These are phyloP conservation scores for Grigorovia transvaalensis DNA, from an alignment of 805 yeast genomes.

Conservation along the genomic window DNA sequence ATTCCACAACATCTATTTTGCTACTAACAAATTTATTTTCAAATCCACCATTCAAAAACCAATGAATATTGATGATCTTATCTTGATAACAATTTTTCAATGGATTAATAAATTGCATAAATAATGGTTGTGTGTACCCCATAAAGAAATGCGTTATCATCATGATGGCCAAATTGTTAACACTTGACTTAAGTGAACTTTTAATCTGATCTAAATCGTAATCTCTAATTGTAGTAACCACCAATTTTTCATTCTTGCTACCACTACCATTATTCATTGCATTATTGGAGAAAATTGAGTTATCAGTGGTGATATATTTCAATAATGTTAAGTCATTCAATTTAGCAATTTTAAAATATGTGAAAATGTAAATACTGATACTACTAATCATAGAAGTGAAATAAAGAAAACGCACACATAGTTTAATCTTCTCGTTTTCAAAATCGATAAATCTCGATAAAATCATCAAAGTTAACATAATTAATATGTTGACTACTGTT, in stretches of 20 bases:
- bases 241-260: constrained; percentile 33
- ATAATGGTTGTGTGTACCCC: constrained; percentile 94
- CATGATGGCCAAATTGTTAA: constrained; percentile 92
- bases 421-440: constrained; percentile 66
- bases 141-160: constrained; percentile 95
- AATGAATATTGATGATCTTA: constrained; percentile 83
- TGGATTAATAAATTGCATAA: constrained; percentile 88
- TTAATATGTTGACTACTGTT: constrained; percentile 69
- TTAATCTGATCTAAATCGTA: constrained; percentile 86
- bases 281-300: constrained; percentile 36
- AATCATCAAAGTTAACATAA: constrained; percentile 97
- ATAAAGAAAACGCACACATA: constrained; percentile 69
- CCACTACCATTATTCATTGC: background rate
- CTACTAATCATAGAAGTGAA: constrained; percentile 55
- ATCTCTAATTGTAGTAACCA: constrained; percentile 87
- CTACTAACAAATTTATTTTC: constrained; percentile 27
- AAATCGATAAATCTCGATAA: constrained; percentile 80
- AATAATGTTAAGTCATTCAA: constrained; percentile 87
- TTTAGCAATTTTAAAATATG: constrained; percentile 48
- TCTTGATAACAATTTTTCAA: constrained; percentile 83
- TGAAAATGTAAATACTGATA: constrained; percentile 53
- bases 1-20: constrained; percentile 73
- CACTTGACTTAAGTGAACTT: constrained; percentile 66
- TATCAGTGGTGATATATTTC: constrained; percentile 82
- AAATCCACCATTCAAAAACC: constrained; percentile 32